Percentiles rank a stretch among this genome's conserved stretches.
These are phyloP conservation scores for Ensete glaucum DNA, from an alignment of 176 grass and related monocot genomes.

Conservation along the genomic window DNA sequence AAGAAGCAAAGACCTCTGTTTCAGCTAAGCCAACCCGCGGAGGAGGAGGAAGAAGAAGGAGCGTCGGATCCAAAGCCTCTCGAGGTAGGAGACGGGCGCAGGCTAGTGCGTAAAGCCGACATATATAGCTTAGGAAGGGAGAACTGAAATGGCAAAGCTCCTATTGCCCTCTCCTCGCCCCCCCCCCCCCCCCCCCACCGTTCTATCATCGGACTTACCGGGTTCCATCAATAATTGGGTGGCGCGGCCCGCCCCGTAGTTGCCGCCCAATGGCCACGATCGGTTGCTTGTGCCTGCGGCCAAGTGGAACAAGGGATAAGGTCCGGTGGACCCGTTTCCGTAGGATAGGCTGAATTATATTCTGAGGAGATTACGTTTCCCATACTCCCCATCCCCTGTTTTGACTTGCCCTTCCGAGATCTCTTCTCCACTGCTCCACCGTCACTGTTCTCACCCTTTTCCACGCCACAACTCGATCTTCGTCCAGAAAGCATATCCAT, in stretches of 20 bases:
- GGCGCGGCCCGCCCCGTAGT: neutral
- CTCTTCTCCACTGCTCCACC: too few species aligned
- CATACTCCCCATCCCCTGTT: too few species aligned
- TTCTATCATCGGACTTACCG: neutral
- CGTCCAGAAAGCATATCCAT: too few species aligned
- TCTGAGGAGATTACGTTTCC: too few species aligned
- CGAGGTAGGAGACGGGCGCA: neutral
- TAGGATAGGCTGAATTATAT: too few species aligned
- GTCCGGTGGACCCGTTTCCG: too few species aligned
- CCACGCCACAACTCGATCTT: too few species aligned
- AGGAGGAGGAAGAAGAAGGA: neutral
- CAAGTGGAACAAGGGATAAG: too few species aligned
- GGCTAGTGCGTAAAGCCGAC: neutral
- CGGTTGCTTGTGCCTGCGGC: neutral
- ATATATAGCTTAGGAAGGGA: neutral
- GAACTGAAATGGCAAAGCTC: neutral
- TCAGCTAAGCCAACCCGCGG: neutral
- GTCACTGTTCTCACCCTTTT: too few species aligned
- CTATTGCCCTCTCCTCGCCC: neutral
- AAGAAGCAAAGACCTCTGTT: neutral
- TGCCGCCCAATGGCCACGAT: neutral
- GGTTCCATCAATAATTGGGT: slow-evolving; percentile 1
- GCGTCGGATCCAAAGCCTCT: neutral
- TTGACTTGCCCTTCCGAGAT: too few species aligned
- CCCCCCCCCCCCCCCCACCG: too few species aligned